phyloP scores from a whole-genome alignment of 805 yeast genomes.

The fission yeast (Schizosaccharomyces pombe) region ASM294v3 CU329670.1:1570001-1570500 shows the following conservation, averaged over 20 bases:
- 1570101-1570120: constrained; percentile 14
- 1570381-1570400: constrained; percentile 64
- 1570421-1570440: constrained; percentile 56
- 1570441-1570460: constrained; percentile 78
- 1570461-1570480: constrained; percentile 46
- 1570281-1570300: constrained; percentile 55
- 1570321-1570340: constrained; percentile 53
- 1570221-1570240: constrained; percentile 28
- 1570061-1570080: neutral
- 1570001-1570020: neutral
- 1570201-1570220: neutral
- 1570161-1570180: neutral
- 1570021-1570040: neutral
- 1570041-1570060: neutral
- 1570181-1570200: neutral
- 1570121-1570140: constrained; percentile 12
- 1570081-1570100: constrained; percentile 22
- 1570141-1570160: neutral
- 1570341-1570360: constrained; percentile 61
- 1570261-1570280: constrained; percentile 47
- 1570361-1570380: constrained; percentile 57
- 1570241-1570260: constrained; percentile 77
- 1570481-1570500: constrained; percentile 44
- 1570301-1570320: constrained; percentile 74
- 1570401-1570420: constrained; percentile 49